Conservation (phyloP, 768 basidiomycete species). For the Rhizopogon sp. region DNA sequence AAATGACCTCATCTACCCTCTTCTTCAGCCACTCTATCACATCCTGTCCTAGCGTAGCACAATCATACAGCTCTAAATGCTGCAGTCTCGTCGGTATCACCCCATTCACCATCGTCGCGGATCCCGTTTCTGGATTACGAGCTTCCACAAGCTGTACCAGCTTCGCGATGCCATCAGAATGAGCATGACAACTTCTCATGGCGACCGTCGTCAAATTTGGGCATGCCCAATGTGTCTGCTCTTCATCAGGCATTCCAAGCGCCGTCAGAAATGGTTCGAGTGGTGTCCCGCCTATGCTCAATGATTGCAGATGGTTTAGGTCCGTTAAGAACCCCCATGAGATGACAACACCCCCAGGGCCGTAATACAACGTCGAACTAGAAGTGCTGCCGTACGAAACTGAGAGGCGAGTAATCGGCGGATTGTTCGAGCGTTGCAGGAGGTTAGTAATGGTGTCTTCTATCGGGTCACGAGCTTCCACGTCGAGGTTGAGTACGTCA, state of each 20-base stretch:
- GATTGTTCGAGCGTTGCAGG: slow-evolving; percentile 53
- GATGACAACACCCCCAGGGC: slow-evolving; percentile 50
- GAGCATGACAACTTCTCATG: slow-evolving; percentile 60
- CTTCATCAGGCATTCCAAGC: slow-evolving; percentile 58
- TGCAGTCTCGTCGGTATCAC: slow-evolving; percentile 50
- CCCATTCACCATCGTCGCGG: slow-evolving; percentile 33
- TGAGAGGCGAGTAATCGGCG: slow-evolving; percentile 53
- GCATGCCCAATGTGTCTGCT: slow-evolving; percentile 54
- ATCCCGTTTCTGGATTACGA: slow-evolving; percentile 53
- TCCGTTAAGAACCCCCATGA: slow-evolving; percentile 67
- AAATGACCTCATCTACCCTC: slow-evolving; percentile 57
- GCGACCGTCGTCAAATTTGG: slow-evolving; percentile 56
- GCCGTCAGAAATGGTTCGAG: slow-evolving; percentile 59
- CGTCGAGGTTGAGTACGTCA: slow-evolving; percentile 57
- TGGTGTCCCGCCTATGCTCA: slow-evolving; percentile 61
- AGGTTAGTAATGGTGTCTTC: slow-evolving; percentile 66
- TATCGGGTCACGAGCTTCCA: slow-evolving; percentile 70
- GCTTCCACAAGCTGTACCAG: slow-evolving; percentile 70
- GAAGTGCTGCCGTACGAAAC: slow-evolving; percentile 50
- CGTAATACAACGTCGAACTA: slow-evolving; percentile 49
- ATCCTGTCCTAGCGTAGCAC: slow-evolving; percentile 60
- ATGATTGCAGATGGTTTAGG: slow-evolving; percentile 49
- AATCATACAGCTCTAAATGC: slow-evolving; percentile 62
- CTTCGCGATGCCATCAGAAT: slow-evolving; percentile 59
- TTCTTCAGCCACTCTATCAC: slow-evolving; percentile 64